A percentile compares a stretch with the other conserved stretches of the same genome.
Conservation (phyloP, 129 eudicot species). For the Flaveria robusta region DNA sequence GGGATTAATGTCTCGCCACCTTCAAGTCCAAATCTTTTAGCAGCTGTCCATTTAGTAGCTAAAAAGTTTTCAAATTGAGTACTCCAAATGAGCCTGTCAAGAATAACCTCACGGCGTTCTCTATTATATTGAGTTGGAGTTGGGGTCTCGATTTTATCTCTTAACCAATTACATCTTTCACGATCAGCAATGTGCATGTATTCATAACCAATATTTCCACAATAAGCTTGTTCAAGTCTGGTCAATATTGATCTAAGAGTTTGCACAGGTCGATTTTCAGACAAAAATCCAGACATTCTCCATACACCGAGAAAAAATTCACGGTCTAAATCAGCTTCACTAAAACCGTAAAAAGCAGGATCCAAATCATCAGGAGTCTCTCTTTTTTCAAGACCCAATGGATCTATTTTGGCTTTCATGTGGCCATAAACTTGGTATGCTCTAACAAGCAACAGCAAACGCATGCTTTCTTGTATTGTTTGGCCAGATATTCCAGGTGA, state of each 20-base stretch:
- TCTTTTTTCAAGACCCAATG: conserved; percentile 75
- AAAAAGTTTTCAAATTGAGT: conserved; percentile 92
- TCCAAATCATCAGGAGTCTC: conserved; percentile 73
- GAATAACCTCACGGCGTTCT: conserved; percentile 86
- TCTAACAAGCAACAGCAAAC: conserved; percentile 81
- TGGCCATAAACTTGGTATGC: conserved; percentile 98
- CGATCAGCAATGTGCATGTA: conserved; percentile 98
- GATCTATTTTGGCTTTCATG: conserved; percentile 86
- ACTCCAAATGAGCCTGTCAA: conserved; percentile 95
- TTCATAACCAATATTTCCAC: conserved; percentile 89
- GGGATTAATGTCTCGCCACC: conserved; percentile 97
- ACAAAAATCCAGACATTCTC: conserved; percentile 89
- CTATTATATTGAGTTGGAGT: conserved; percentile 76
- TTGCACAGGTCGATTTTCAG: conserved; percentile 97
- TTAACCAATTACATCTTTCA: conserved; percentile 88
- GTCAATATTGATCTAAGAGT: conserved; percentile 79
- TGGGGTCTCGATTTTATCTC: conserved; percentile 95
- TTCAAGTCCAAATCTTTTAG: conserved; percentile 96
- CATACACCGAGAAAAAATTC: conserved; percentile 94
- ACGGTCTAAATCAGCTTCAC: conserved; percentile 88
- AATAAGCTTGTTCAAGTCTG: conserved; percentile 93
- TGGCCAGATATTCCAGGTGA: conserved; percentile 97
- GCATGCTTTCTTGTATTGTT: conserved; percentile 95
- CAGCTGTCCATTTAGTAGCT: conserved; percentile 98
- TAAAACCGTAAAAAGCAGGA: conserved; percentile 79